Evolutionary conservation across 139 green algal species (phyloP).

Genomic region (Spirogloea muscicola): DNA sequence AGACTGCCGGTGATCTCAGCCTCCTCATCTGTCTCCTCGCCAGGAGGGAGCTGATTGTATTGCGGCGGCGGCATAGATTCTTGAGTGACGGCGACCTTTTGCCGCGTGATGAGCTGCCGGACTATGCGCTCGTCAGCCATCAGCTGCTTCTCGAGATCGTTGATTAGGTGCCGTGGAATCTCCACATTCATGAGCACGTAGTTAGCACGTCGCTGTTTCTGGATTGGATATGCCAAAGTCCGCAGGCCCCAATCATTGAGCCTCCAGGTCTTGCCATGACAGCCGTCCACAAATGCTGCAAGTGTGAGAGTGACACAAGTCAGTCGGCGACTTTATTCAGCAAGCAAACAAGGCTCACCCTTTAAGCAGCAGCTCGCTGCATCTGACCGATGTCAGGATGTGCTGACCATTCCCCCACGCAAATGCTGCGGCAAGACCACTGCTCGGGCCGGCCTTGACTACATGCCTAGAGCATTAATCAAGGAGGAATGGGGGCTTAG

Average conservation of each 20-base stretch:
- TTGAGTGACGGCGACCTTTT: conserved; percentile 6
- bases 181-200: conserved; percentile 37
- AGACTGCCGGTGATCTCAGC: background rate
- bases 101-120: conserved; percentile 7
- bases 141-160: conserved; percentile 13
- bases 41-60: background rate
- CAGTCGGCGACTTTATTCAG: background rate
- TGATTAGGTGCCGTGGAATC: background rate
- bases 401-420: background rate
- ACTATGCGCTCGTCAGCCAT: conserved; percentile 19
- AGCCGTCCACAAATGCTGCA: conserved; percentile 4
- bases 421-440: background rate
- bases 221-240: conserved; percentile 17
- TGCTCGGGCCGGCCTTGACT: too few species aligned
- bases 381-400: background rate
- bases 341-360: background rate
- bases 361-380: background rate
- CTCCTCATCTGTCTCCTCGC: conserved; percentile 16
- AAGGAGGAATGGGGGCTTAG: background rate
- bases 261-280: background rate
- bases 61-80: conserved; percentile 4
- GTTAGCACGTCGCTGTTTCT: conserved; percentile 15
- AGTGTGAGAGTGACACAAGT: background rate
- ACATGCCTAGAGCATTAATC: background rate
- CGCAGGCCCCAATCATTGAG: conserved; percentile 31